Percentiles rank a stretch among this genome's conserved stretches.
Evolutionary conservation across 768 basidiomycete genomes (phyloP).

Genomic region (Lentinula boryana): DNA sequence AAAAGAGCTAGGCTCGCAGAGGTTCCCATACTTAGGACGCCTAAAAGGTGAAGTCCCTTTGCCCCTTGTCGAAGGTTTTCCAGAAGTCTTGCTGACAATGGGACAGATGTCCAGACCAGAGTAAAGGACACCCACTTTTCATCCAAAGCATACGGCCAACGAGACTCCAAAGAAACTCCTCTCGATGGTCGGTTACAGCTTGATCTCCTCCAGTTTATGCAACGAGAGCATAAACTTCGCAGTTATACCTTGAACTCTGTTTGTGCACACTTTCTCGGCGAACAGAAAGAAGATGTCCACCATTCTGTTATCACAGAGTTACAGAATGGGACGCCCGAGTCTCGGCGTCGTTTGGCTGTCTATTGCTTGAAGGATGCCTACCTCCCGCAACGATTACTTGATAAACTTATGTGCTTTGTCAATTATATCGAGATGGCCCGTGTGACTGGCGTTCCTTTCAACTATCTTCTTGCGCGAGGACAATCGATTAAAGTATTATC

Average conservation of each 20-base stretch:
- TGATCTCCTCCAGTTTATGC: conserved; percentile 96
- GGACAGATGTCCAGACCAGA: conserved; percentile 65
- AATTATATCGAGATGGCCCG: conserved; percentile 99
- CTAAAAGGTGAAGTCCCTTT: conserved; percentile 49
- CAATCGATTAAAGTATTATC: conserved; percentile 99
- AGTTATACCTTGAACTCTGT: conserved; percentile 98
- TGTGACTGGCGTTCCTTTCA: conserved; percentile 99
- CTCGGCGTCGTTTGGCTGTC: conserved; percentile 85
- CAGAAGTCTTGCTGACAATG: conserved; percentile 3
- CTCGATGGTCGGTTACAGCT: conserved; percentile 93
- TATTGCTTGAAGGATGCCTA: conserved; percentile 99
- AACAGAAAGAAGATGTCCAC: conserved; percentile 99
- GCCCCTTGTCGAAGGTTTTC: neutral
- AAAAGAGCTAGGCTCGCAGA: conserved; percentile 62
- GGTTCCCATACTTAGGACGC: conserved; percentile 73
- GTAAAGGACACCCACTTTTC: conserved; percentile 96
- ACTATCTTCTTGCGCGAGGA: conserved; percentile 86
- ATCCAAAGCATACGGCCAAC: conserved; percentile 94
- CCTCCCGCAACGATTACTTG: conserved; percentile 90
- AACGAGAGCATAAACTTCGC: conserved; percentile 94
- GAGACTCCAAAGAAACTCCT: conserved; percentile 90
- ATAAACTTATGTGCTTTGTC: conserved; percentile 98
- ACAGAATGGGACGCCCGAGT: conserved; percentile 95
- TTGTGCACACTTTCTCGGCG: conserved; percentile 94
- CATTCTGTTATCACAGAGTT: conserved; percentile 97